phyloP scores from a whole-genome alignment of 2,329 filamentous ascomycete genomes.

The Fusarium nodosum region DNA sequence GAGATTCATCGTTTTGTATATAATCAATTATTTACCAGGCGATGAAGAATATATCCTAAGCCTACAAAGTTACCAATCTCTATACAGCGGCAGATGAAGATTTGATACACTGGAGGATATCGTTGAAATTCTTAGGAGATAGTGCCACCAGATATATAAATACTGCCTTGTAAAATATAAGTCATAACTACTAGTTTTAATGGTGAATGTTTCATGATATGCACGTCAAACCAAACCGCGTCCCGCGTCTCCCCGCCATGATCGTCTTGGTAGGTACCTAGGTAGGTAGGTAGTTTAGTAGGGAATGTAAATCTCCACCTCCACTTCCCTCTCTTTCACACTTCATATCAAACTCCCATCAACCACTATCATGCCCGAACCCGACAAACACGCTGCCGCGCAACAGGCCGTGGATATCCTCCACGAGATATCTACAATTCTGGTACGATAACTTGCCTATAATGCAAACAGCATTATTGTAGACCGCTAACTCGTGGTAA shows the following conservation, averaged over 20 bases:
- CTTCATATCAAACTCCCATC: constrained; percentile 17
- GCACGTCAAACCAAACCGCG: constrained; percentile 25
- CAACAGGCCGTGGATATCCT: constrained; percentile 87
- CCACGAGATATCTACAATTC: constrained; percentile 87
- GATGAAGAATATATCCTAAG: neutral
- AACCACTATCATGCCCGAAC: constrained; percentile 61
- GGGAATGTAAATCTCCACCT: constrained; percentile 24
- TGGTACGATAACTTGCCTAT: constrained; percentile 69
- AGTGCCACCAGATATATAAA: neutral
- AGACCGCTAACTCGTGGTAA: constrained; percentile 5
- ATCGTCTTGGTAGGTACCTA: constrained; percentile 1
- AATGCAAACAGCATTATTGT: neutral
- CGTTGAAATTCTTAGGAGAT: neutral
- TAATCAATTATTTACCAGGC: neutral
- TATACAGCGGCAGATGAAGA: neutral
- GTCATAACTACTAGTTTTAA: neutral
- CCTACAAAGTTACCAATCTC: neutral
- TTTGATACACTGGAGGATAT: neutral
- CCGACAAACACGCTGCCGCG: constrained; percentile 79
- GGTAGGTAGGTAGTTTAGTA: neutral
- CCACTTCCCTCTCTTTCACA: constrained; percentile 33
- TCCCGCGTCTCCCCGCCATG: constrained; percentile 44
- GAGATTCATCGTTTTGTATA: neutral
- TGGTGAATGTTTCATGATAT: constrained; percentile 9
- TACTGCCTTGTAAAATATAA: neutral